Base-by-base conservation (phyloP, 257 asterid species). In the Cynanchum wilfordii region DNA sequence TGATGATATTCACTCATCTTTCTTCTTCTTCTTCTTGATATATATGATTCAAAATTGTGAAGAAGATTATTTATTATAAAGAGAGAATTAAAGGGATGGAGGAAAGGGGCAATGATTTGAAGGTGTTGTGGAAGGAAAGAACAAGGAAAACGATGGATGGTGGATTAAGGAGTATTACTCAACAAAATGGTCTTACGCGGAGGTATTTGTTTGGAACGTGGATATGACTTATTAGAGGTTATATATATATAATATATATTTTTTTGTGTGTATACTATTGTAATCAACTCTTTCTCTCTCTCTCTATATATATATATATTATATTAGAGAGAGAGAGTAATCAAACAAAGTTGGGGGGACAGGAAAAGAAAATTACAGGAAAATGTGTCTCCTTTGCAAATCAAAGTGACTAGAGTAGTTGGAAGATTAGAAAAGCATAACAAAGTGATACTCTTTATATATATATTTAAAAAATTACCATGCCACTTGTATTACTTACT, bases 401-500 rank as follows among this genome's bases (percentile, higher is more conserved):
- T 55, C 76, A 73, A 73, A 83, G 77, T 81, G 82, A 73, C 70
- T 69, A 50, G 80, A 77, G 82, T 77, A 13, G 85, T 70, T 83
- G 77, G 65, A 64, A 33, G 85, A 78, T 78, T 67, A 73, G 83
- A 83, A 52, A 49, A 79, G 79, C 72, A 66, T 17, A 70, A 72
- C 38, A 29, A 55, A n/a, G 67, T 4, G 22, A 16, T 15, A 27
- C 9, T 5, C 5, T 51, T 42, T n/a, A n/a, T n/a, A n/a, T n/a
- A n/a, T n/a, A n/a, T n/a, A n/a, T n/a, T n/a, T n/a, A n/a, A n/a
- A n/a, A n/a, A n/a, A n/a, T 47, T 12, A 10, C 52, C 52, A 15
- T 12, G 5, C 11, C 47, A 42, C 47, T 42, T 42, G 47, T 42
- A 42, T 42, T 10, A 7, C 10, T 42, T 42, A 1, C 11, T 7